These are phyloP conservation scores for Trichopus zeylanicus DNA, from an alignment of 116 monocot species.

Conservation along the genomic window DNA sequence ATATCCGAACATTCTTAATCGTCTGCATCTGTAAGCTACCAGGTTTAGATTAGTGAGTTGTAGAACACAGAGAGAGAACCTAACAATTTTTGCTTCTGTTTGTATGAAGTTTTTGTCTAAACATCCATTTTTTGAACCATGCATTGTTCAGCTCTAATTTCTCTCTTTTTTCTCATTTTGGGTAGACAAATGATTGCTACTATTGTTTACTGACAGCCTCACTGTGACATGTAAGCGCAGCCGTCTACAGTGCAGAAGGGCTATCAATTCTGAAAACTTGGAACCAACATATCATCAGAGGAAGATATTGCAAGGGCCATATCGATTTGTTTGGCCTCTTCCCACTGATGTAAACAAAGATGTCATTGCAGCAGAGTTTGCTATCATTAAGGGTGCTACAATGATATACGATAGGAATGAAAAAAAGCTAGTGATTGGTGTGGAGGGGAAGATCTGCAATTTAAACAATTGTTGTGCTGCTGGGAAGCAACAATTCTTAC, in stretches of 20 bases:
- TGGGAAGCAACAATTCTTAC: too few species aligned
- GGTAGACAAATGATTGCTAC: background rate
- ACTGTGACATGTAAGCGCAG: constrained; percentile 33
- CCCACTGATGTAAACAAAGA: constrained; percentile 50
- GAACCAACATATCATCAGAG: constrained; percentile 18
- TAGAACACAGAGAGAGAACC: too few species aligned
- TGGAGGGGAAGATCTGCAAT: too few species aligned
- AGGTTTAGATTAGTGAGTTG: too few species aligned
- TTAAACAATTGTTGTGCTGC: background rate
- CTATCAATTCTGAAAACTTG: constrained; percentile 1
- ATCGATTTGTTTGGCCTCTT: constrained; percentile 42
- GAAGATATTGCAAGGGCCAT: constrained; percentile 51
- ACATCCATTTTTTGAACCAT: background rate
- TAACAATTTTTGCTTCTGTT: too few species aligned
- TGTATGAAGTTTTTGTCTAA: too few species aligned
- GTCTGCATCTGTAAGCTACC: too few species aligned
- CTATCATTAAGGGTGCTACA: constrained; percentile 34
- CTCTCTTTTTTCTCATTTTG: too few species aligned
- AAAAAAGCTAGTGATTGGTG: background rate
- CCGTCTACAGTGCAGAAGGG: constrained; percentile 2
- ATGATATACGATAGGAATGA: background rate
- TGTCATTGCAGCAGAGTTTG: constrained; percentile 35
- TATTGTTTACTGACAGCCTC: constrained; percentile 20
- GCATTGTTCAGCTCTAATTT: background rate
- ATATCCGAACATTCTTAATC: too few species aligned